These are phyloP conservation scores for Cutaneotrichosporon dermatis DNA, from an alignment of 1,284 basidiomycete species.

Conservation along the genomic window DNA sequence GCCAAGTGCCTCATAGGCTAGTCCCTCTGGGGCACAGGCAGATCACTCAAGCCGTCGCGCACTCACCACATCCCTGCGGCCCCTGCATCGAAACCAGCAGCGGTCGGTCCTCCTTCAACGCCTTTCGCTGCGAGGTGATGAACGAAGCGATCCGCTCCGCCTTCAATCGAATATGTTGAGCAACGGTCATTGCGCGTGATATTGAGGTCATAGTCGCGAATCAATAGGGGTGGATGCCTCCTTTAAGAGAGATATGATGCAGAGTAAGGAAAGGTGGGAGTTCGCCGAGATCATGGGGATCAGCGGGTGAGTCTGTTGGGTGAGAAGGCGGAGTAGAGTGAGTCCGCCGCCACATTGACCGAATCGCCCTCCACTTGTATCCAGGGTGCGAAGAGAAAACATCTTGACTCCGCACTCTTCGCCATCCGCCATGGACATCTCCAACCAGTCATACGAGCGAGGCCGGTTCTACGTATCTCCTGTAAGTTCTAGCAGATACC, in stretches of 20 bases:
- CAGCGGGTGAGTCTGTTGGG: no score
- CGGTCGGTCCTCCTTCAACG: slow-evolving; percentile 1
- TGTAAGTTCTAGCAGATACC: no score
- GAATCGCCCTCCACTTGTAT: no score
- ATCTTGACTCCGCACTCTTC: background rate
- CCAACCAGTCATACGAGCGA: slow-evolving; percentile 14
- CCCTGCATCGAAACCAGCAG: slow-evolving; percentile 22
- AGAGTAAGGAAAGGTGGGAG: no score
- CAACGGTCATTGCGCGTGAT: background rate
- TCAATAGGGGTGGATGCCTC: background rate
- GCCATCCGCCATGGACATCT: background rate
- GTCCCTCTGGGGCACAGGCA: no score
- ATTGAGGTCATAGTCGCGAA: background rate
- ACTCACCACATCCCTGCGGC: slow-evolving; percentile 19
- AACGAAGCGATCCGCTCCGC: slow-evolving; percentile 6
- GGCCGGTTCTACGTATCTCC: slow-evolving; percentile 27
- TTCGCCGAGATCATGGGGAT: no score
- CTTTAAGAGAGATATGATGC: no score
- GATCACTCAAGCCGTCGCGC: background rate
- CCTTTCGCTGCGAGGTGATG: background rate
- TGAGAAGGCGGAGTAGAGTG: no score
- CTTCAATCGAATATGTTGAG: slow-evolving; percentile 4
- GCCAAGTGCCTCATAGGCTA: no score
- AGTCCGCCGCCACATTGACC: no score
- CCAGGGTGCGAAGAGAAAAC: background rate